Evolutionary conservation across 2,329 filamentous ascomycete species (phyloP), one percentile per base, ranked within the genome.

Genomic region (Arthrinium phaeospermum): DNA sequence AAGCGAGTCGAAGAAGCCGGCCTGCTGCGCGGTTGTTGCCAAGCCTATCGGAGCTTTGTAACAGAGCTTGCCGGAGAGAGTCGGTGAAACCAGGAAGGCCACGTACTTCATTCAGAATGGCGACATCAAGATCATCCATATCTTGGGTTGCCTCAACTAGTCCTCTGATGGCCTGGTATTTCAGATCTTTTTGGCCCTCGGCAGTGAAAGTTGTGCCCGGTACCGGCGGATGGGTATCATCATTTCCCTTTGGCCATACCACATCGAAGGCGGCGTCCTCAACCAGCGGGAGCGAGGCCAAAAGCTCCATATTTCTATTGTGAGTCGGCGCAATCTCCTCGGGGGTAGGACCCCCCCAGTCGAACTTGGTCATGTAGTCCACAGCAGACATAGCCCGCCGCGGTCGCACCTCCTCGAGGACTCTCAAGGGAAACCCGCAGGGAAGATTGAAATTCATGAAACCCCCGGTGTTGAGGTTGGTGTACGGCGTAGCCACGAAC

Each of bases 281-380:
- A 6, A 71, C 53, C 45, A 71, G 0, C 14, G 70, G 24, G n/a
- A 67, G 27, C 45, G 51, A 49, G 16, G 70, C 57, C 53, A 71
- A 16, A 37, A 41, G 30, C 34, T 41, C 16, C 41, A 67, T 71
- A 44, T 64, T 61, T 47, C 64, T 13, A 45, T 67, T 61, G 37
- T 71, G 45, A 27, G n/a, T n/a, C n/a, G n/a, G n/a, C n/a, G n/a
- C n/a, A n/a, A n/a, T n/a, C n/a, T n/a, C n/a, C n/a, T n/a, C n/a
- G n/a, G n/a, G n/a, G n/a, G n/a, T n/a, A n/a, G n/a, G n/a, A n/a
- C n/a, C 51, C 27, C 51, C 72, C 68, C 72, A 73, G 37, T 72
- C 67, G 64, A 75, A 75, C 61, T 72, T 75, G 14, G 72, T 10
- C 71, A 75, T 75, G 49, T 75, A 75, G 46, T 75, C 69, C 16